Percentiles rank a stretch among this genome's conserved stretches.
These are phyloP conservation scores for Paecilomyces sp. DNA, from an alignment of 2,329 filamentous ascomycete genomes.

Conservation along the genomic window DNA sequence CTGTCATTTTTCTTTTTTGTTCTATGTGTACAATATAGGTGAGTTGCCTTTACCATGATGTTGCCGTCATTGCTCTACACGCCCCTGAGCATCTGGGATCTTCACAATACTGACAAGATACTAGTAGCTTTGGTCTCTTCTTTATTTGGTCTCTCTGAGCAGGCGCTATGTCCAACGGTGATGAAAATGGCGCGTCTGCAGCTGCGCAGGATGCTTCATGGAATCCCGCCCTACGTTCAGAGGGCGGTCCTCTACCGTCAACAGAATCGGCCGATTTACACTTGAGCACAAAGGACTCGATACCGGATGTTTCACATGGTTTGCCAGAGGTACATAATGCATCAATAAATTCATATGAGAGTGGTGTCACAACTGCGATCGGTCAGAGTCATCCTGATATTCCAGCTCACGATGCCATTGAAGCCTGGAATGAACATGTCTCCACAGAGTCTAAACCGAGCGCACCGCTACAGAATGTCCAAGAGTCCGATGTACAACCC, in stretches of 20 bases:
- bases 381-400: not conserved
- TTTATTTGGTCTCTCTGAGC: conserved; percentile 10
- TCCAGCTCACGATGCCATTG: not conserved
- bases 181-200: conserved; percentile 5
- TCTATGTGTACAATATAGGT: conserved; percentile 9
- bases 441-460: not conserved
- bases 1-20: conserved; percentile 1
- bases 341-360: not conserved
- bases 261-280: conserved; percentile 10
- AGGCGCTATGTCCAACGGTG: conserved; percentile 9
- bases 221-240: conserved; percentile 50
- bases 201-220: conserved; percentile 33
- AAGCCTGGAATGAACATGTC: not conserved
- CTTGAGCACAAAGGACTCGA: conserved; percentile 7
- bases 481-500: not conserved
- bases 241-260: conserved; percentile 17
- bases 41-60: not conserved
- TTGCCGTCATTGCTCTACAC: conserved; percentile 1
- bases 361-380: not conserved
- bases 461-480: not conserved
- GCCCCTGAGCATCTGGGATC: conserved; percentile 4
- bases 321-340: not conserved
- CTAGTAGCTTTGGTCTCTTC: not conserved
- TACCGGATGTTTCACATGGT: not conserved
- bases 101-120: not conserved